Evolutionary conservation across 306 rosid genomes (phyloP).

Genomic region (Quillaja saponaria): DNA sequence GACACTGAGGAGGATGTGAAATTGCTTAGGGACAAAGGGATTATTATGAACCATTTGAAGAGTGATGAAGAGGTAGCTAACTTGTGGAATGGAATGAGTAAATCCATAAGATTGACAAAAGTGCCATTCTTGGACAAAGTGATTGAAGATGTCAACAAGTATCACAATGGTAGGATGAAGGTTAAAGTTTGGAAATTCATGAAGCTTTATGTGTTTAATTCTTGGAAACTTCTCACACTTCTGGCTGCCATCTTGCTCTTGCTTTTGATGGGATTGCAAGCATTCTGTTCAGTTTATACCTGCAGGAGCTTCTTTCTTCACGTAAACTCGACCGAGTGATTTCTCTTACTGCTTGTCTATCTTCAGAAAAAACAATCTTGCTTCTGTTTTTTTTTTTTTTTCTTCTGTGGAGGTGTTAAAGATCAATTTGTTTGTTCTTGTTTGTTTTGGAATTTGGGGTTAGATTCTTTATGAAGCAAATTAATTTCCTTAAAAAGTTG

Average conservation of each 20-base stretch:
- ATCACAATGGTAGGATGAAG: constrained; percentile 55
- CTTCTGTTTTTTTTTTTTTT: no score
- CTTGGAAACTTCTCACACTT: constrained; percentile 63
- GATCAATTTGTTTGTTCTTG: constrained; percentile 35
- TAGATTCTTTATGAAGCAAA: no score
- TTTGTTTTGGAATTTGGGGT: no score
- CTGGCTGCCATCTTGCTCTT: constrained; percentile 55
- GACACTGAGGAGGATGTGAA: constrained; percentile 67
- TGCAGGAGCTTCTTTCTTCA: constrained; percentile 32
- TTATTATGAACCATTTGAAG: constrained; percentile 62
- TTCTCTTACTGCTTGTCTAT: no score
- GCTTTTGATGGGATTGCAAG: constrained; percentile 49
- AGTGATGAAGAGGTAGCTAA: constrained; percentile 64
- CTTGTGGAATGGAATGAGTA: constrained; percentile 76
- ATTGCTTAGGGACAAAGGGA: constrained; percentile 53
- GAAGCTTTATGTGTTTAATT: constrained; percentile 52
- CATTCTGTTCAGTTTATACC: constrained; percentile 39
- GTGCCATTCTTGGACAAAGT: constrained; percentile 65
- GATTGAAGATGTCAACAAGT: constrained; percentile 75
- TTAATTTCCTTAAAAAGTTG: no score
- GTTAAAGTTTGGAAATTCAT: constrained; percentile 51
- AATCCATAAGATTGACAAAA: constrained; percentile 59
- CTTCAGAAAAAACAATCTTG: background rate
- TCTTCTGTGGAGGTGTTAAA: constrained; percentile 25
- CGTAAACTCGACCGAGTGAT: no score